Evolutionary conservation across 805 yeast genomes (phyloP), one percentile per base, ranked within the genome.

Genomic region (Nakazawaea molendinolei): DNA sequence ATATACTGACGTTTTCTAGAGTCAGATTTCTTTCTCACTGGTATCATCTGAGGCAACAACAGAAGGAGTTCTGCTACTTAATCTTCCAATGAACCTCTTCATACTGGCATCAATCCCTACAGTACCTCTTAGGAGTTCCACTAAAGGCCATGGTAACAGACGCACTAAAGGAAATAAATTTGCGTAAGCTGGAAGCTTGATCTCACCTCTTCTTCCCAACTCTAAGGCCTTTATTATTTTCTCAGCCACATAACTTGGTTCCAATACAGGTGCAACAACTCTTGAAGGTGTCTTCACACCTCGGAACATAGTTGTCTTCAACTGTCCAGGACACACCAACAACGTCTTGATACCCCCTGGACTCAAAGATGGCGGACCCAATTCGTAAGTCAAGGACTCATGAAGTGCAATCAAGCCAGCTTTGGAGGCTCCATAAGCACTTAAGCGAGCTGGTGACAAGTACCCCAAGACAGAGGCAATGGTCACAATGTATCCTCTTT

Each of bases 341-440:
- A 90, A 59, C 0, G 95, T 80, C 45, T 78, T 78, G 13, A 90
- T 72, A 7, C 84, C 79, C 4, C 58, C 52, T 2, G 58, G 53
- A 34, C 58, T 61, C 23, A 67, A 51, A 5, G 67, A 56, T 0
- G 75, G 71, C 0, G 72, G 66, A 0, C 81, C 79, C 20, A 83
- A 51, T 54, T 83, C 92, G 49, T 74, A 76, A 0, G 83, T 74
- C 23, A 90, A 59, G 1, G 90, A 77, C 52, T 85, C 95, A 53
- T 89, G 97, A 28, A 87, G 59, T 0, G 90, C 87, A 35, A 90
- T 74, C 20, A 86, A 57, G 0, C 94, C 97, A 0, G 95, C 79
- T 53, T 90, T 90, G 12, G 95, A 74, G 0, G 97, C 95, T 0
- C 95, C 95, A 51, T 90, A 90, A 0, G 83, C 83, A 30, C 79